Percentiles rank a stretch among this genome's conserved stretches.
These are phyloP conservation scores for Fusarium sp. DNA, from an alignment of 2,329 filamentous ascomycete genomes.

Conservation along the genomic window DNA sequence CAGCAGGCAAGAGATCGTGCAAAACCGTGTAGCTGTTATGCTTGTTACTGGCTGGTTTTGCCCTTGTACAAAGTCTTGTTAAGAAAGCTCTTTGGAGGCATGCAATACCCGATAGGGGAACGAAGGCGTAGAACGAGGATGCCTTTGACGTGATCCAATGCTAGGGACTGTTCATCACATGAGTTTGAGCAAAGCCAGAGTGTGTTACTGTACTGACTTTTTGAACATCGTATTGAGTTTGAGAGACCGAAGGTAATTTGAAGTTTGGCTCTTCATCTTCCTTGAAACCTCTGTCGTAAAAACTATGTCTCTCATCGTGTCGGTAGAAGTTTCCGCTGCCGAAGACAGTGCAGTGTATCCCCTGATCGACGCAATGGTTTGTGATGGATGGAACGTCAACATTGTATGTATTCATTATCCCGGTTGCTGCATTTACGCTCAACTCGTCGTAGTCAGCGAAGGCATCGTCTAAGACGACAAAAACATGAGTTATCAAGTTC, in stretches of 20 bases:
- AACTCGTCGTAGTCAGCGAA: conserved; percentile 54
- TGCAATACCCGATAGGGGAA: conserved; percentile 76
- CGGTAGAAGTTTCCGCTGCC: conserved; percentile 76
- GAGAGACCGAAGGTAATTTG: conserved; percentile 58
- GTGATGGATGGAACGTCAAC: conserved; percentile 73
- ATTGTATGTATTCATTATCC: conserved; percentile 74
- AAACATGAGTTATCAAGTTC: conserved; percentile 69
- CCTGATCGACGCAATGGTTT: conserved; percentile 68
- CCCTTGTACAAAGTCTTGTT: conserved; percentile 63
- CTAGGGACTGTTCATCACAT: conserved; percentile 49
- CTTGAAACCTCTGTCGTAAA: neutral
- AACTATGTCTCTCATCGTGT: conserved; percentile 70
- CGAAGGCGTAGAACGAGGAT: conserved; percentile 73
- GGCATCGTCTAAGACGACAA: conserved; percentile 73
- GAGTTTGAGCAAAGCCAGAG: neutral
- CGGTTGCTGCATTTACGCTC: conserved; percentile 70
- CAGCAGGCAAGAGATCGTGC: conserved; percentile 71
- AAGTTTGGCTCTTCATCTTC: neutral
- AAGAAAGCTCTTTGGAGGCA: conserved; percentile 73
- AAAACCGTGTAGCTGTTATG: conserved; percentile 75
- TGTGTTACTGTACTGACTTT: conserved; percentile 42
- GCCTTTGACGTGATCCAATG: conserved; percentile 72
- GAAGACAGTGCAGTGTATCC: conserved; percentile 74
- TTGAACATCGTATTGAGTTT: conserved; percentile 72
- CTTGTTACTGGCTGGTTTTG: no score